These are phyloP conservation scores for Nemophila menziesii DNA, from an alignment of 257 asterid species.

Conservation along the genomic window DNA sequence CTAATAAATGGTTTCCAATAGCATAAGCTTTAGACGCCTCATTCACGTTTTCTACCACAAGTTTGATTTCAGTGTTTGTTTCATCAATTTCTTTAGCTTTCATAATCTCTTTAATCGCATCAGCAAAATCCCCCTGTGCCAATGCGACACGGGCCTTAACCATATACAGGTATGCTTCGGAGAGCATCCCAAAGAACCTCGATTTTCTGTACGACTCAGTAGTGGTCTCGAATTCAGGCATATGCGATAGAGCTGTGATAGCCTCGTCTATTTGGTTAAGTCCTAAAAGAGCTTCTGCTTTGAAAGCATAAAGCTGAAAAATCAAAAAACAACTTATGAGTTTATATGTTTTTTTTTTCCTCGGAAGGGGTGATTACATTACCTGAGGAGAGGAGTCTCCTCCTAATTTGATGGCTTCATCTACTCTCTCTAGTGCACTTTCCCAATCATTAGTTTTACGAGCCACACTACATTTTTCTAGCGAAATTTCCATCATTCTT, in stretches of 20 bases:
- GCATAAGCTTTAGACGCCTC: constrained; percentile 62
- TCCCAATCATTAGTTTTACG: constrained; percentile 61
- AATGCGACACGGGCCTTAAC: constrained; percentile 66
- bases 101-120: too few species aligned
- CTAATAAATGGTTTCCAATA: constrained; percentile 81
- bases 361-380: too few species aligned
- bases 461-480: constrained; percentile 44
- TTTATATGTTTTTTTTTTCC: too few species aligned
- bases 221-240: constrained; percentile 24
- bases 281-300: constrained; percentile 83
- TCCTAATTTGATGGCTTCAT: constrained; percentile 60
- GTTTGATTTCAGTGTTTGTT: constrained; percentile 43
- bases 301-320: constrained; percentile 73
- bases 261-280: constrained; percentile 65
- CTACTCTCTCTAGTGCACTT: constrained; percentile 41
- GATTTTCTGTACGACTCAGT: constrained; percentile 19
- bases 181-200: constrained; percentile 51
- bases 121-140: too few species aligned
- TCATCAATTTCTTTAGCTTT: too few species aligned
- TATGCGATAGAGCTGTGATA: constrained; percentile 25
- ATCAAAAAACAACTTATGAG: too few species aligned
- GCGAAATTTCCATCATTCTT: constrained; percentile 49
- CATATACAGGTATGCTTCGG: constrained; percentile 53
- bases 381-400: constrained; percentile 80
- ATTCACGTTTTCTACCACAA: constrained; percentile 38